Conservation (phyloP, 1,284 basidiomycete genomes). For the Ceratobasidium sp. region DNA sequence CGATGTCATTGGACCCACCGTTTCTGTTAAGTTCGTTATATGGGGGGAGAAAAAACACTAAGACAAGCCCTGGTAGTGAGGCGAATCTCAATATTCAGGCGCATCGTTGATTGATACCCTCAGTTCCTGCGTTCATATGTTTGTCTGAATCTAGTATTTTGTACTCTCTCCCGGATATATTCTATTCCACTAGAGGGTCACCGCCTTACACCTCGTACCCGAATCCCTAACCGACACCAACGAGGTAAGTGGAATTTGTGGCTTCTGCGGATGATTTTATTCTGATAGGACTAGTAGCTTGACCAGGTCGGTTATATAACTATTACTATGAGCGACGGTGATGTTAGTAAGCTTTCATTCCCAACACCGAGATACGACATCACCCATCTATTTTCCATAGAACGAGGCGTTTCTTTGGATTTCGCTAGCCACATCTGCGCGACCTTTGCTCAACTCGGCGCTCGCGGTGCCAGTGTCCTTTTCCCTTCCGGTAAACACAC, state of each 20-base stretch:
- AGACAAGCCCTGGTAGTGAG: constrained; percentile 70
- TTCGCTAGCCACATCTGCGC: constrained; percentile 49
- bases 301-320: constrained; percentile 42
- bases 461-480: constrained; percentile 49
- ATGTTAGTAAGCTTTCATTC: constrained; percentile 21
- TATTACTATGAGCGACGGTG: constrained; percentile 44
- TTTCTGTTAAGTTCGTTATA: constrained; percentile 68
- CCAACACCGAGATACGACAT: too few species aligned
- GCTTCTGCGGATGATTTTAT: constrained; percentile 60
- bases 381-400: too few species aligned
- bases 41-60: constrained; percentile 69
- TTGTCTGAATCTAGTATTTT: constrained; percentile 70
- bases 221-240: constrained; percentile 67
- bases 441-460: constrained; percentile 48
- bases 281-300: constrained; percentile 70
- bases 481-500: constrained; percentile 47
- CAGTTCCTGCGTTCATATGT: constrained; percentile 75
- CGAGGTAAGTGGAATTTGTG: constrained; percentile 62
- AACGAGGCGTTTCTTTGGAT: constrained; percentile 43
- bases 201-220: constrained; percentile 66
- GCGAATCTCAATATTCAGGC: constrained; percentile 38
- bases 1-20: constrained; percentile 64
- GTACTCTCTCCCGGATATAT: constrained; percentile 64
- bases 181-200: constrained; percentile 74
- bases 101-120: neutral